Evolutionary conservation across 805 yeast genomes (phyloP).

Genomic region (Teunomyces tritomae): DNA sequence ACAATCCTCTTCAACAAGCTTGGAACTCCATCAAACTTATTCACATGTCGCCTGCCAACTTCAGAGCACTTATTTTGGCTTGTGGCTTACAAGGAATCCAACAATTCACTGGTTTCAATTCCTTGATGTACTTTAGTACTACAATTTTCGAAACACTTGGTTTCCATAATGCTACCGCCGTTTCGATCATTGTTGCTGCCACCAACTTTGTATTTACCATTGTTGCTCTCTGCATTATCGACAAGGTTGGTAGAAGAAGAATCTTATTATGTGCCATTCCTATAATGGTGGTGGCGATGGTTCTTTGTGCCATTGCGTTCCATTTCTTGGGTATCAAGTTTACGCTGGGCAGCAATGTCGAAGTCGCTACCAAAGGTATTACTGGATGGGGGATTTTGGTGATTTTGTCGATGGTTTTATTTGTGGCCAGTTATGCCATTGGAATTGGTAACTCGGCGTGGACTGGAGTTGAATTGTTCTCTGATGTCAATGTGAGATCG

Average conservation of each 20-base stretch:
- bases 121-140: slow-evolving; percentile 91
- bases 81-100: slow-evolving; percentile 96
- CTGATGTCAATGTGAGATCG: slow-evolving; percentile 85
- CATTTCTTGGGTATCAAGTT: slow-evolving; percentile 73
- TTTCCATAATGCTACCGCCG: slow-evolving; percentile 86
- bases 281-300: slow-evolving; percentile 74
- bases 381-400: slow-evolving; percentile 87
- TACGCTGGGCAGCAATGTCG: slow-evolving; percentile 42
- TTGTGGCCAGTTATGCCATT: slow-evolving; percentile 85
- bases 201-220: slow-evolving; percentile 89
- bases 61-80: slow-evolving; percentile 84
- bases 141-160: slow-evolving; percentile 92
- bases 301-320: slow-evolving; percentile 86
- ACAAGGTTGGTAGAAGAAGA: slow-evolving; percentile 81
- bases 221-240: slow-evolving; percentile 83
- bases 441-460: slow-evolving; percentile 98
- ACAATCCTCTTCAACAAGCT: slow-evolving; percentile 44
- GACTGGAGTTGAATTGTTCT: slow-evolving; percentile 95
- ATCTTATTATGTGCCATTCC: slow-evolving; percentile 80
- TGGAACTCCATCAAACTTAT: slow-evolving; percentile 62
- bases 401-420: slow-evolving; percentile 79
- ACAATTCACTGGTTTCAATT: slow-evolving; percentile 95
- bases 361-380: slow-evolving; percentile 43
- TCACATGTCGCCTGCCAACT: slow-evolving; percentile 71
- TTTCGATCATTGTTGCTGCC: slow-evolving; percentile 88